Conservation (phyloP, 2,329 filamentous ascomycete genomes). For the Colletotrichum lupini region DNA sequence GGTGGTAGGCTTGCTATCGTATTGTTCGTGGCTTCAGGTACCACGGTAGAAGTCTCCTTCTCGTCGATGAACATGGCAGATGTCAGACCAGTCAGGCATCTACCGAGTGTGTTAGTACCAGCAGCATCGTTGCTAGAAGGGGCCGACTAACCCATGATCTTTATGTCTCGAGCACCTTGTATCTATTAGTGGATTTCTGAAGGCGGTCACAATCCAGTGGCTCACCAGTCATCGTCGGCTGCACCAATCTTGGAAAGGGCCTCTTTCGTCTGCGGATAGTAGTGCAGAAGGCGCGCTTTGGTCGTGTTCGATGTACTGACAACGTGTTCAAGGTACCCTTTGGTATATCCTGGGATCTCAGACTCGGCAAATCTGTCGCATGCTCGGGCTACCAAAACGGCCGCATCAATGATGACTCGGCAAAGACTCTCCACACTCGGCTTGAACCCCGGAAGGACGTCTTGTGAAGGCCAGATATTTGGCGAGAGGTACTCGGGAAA, state of each 20-base stretch:
- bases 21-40: slow-evolving; percentile 42
- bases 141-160: not conserved
- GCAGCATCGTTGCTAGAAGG: not conserved
- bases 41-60: slow-evolving; percentile 50
- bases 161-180: not conserved
- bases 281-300: slow-evolving; percentile 92
- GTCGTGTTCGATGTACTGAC: slow-evolving; percentile 88
- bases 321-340: slow-evolving; percentile 85
- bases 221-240: slow-evolving; percentile 91
- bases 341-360: slow-evolving; percentile 81
- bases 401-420: slow-evolving; percentile 87
- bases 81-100: slow-evolving; percentile 92
- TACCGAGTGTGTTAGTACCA: slow-evolving; percentile 55
- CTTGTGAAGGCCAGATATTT: slow-evolving; percentile 85
- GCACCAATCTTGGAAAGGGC: slow-evolving; percentile 40
- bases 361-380: slow-evolving; percentile 87
- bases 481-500: slow-evolving; percentile 91
- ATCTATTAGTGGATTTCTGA: not conserved
- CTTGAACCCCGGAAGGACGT: slow-evolving; percentile 80
- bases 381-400: slow-evolving; percentile 86
- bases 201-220: no score
- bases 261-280: slow-evolving; percentile 73
- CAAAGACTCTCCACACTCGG: slow-evolving; percentile 80
- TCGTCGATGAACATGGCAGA: slow-evolving; percentile 98
- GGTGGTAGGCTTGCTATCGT: slow-evolving; percentile 52